Base-by-base conservation (phyloP, 495 filamentous ascomycete genomes). In the Saxophila tyrrhenica region DNA sequence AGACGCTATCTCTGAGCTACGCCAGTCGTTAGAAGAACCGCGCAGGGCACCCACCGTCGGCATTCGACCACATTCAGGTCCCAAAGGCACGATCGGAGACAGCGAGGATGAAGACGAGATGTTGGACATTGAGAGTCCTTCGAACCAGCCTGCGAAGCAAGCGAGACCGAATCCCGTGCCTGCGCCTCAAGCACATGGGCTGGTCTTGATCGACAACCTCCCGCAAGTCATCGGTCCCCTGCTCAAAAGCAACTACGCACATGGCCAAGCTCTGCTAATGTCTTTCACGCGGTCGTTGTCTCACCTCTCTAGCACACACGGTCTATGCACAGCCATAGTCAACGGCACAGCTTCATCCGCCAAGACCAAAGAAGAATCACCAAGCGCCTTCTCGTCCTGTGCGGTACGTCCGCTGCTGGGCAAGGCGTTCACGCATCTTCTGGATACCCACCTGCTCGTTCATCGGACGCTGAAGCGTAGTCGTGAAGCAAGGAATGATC, bases 1-100 rank as follows among this genome's bases (percentile, higher is more conserved):
- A 67, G 79, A 84, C 61, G 75, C 76, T 9, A 48, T 82, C 5
- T 58, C 41, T 1, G 78, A 80, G 62, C 32, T 80, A 53, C 57
- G 57, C 22, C 59, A 64, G 5, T 55, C 47, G 21, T 51, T 67
- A 9, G 57, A 61, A 20, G 25, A 39, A 13, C 21, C 23, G 23
- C 9, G n/a, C 48, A 25, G 7, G 9, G 3, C 48, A 7, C 9
- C 20, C 3, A 53, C 0, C n/a, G 0, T 1, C n/a, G 51, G 49
- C 9, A 3, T 2, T 22, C 32, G 3, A 22, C 3, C 41, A 11
- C 9, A 29, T 21, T 35, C 9, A 35, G 48, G 24, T 3, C 32
- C 48, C n/a, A 32, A 38, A 19, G 24, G 15, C 19, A 50, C 50
- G 19, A 20, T 48, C 2, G 51, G 25, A 20, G 39, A 21, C 39